Evolutionary conservation across 1,284 basidiomycete genomes (phyloP), one percentile per base, ranked within the genome.

Genomic region (Polyporus tsugae): DNA sequence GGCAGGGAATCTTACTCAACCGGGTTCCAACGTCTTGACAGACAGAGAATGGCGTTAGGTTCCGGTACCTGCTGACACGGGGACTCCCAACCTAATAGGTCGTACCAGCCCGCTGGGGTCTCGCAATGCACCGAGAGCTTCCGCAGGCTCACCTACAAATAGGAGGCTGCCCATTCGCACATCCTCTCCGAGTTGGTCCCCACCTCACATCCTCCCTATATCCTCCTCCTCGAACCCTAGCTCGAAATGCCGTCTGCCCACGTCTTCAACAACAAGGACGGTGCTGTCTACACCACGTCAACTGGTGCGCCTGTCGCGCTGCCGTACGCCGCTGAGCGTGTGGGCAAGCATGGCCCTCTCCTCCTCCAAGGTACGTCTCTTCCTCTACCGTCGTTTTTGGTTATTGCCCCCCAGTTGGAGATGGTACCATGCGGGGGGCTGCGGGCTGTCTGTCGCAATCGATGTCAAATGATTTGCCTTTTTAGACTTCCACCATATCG

Each of bases 401-500:
- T 13, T 62, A 38, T 10, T 62, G 11, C 46, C n/a, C 44, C 42
- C 33, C 2, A 22, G 9, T 41, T 41, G 19, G 58, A n/a, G 29
- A 22, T n/a, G 15, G 55, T 10, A 2, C 55, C 7, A 6, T n/a
- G 58, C 2, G 22, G 38, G 38, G 38, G 9, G 46, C 46, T 49
- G 22, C 46, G 46, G 10, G 22, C 2, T 42, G 58, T 41, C 11
- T n/a, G 11, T 42, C 49, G 17, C 65, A 62, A 60, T 57, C 70
- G 63, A 69, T 68, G 64, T 64, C 65, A 58, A 67, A 22, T 44
- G 55, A 63, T 72, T 44, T 61, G 19, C 60, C 53, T 53, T 39
- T 53, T 19, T 65, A 91, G 94, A 96, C 81, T 95, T 96, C 84
- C 92, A 95, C 80, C 90, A 94, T 80, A 91, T 95, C 78, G 94